Percentiles rank a stretch among this genome's conserved stretches.
Evolutionary conservation across 192 early-diverging fungal species (phyloP).

Genomic region (Allomyces javanicus): DNA sequence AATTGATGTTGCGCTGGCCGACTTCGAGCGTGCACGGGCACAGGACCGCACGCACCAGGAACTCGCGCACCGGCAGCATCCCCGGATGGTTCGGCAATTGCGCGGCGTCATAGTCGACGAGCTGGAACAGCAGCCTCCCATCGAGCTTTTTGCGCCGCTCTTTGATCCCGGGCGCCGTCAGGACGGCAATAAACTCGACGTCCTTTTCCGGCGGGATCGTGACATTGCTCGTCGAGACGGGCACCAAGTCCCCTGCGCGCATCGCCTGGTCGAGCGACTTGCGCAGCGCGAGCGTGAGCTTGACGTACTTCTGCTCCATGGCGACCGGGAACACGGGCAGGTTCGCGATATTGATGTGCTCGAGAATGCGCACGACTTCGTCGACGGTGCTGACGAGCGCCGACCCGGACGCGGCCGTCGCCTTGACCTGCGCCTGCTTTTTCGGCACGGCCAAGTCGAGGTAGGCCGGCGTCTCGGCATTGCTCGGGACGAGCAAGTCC

Average conservation of each 20-base stretch:
- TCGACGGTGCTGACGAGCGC: not conserved
- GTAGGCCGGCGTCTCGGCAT: conserved; percentile 5
- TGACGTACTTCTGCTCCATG: conserved; percentile 52
- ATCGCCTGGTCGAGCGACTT: conserved; percentile 55
- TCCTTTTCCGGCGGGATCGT: conserved; percentile 43
- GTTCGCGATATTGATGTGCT: not conserved
- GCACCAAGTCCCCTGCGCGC: conserved; percentile 43
- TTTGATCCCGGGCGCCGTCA: conserved; percentile 45
- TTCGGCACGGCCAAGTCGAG: conserved; percentile 7
- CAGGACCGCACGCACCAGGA: conserved; percentile 69
- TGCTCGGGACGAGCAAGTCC: conserved; percentile 12
- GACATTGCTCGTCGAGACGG: conserved; percentile 15
- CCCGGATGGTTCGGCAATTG: conserved; percentile 31
- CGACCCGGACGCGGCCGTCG: not conserved
- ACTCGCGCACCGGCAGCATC: conserved; percentile 67
- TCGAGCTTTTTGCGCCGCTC: conserved; percentile 57
- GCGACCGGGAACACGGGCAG: not conserved
- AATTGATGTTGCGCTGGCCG: conserved; percentile 92
- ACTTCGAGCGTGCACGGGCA: conserved; percentile 75
- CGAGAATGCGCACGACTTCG: not conserved
- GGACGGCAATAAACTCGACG: conserved; percentile 52
- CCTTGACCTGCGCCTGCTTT: not conserved
- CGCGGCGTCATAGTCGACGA: conserved; percentile 70
- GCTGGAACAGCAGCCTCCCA: conserved; percentile 58
- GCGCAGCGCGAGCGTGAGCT: conserved; percentile 40